Conservation (phyloP, 345 rosid genomes). For the Noccaea caerulescens region DNA sequence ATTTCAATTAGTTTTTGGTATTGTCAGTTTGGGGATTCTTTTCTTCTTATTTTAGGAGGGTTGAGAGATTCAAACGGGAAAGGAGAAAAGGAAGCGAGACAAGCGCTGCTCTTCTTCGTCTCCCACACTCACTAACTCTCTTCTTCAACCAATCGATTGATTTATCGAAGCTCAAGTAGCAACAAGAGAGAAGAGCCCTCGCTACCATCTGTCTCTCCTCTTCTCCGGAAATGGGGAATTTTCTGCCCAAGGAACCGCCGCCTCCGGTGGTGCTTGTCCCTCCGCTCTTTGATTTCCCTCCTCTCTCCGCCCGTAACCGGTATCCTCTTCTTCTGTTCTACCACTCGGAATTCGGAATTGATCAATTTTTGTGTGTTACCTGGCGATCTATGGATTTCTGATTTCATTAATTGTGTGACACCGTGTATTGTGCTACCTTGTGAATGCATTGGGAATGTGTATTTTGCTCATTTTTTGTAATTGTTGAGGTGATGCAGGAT, state of each 20-base stretch:
- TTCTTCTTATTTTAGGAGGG: neutral
- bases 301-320: conserved; percentile 89
- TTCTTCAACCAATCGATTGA: neutral
- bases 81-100: neutral
- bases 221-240: conserved; percentile 59
- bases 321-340: conserved; percentile 21
- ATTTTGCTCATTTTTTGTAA: neutral
- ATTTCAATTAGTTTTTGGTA: too few species aligned
- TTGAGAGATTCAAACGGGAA: conserved; percentile 27
- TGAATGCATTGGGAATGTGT: neutral
- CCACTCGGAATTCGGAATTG: neutral
- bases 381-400: neutral
- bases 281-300: conserved; percentile 91
- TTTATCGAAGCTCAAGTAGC: neutral
- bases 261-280: conserved; percentile 92
- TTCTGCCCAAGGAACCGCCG: conserved; percentile 60
- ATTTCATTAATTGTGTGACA: neutral
- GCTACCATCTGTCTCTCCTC: neutral
- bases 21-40: too few species aligned
- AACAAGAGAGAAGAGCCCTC: neutral
- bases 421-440: too few species aligned
- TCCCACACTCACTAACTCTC: neutral
- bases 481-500: conserved; percentile 58
- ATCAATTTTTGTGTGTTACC: neutral
- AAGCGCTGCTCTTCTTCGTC: conserved; percentile 21